Conservation (phyloP, 2,329 filamentous ascomycete species). For the Fusarium sp. region DNA sequence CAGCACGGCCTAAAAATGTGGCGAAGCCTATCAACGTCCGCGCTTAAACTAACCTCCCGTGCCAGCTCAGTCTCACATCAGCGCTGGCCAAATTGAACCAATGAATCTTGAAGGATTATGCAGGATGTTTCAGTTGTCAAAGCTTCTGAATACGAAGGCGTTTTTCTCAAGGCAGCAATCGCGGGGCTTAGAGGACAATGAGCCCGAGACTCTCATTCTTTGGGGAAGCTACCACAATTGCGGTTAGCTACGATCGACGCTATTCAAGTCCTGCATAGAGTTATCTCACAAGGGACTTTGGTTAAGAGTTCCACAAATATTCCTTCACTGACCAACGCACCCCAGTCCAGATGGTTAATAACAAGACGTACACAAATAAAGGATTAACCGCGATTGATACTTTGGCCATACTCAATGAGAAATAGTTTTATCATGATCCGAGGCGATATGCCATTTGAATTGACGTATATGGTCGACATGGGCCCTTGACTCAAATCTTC, state of each 20-base stretch:
- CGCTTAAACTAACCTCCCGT: neutral
- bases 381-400: too few relatives aligned
- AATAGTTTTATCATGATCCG: too few relatives aligned
- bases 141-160: neutral
- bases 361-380: too few relatives aligned
- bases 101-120: neutral
- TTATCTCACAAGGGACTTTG: neutral
- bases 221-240: neutral
- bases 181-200: neutral
- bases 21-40: too few relatives aligned
- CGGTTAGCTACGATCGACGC: neutral
- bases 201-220: neutral
- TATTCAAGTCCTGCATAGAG: neutral
- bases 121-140: conserved; percentile 1
- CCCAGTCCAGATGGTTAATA: too few relatives aligned
- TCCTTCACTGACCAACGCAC: neutral
- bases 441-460: too few relatives aligned
- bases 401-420: too few relatives aligned
- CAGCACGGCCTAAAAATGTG: conserved; percentile 5
- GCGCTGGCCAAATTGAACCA: conserved; percentile 1
- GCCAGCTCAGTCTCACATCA: conserved; percentile 38
- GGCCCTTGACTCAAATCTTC: too few relatives aligned
- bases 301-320: neutral
- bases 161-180: conserved; percentile 21
- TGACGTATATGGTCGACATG: too few relatives aligned